Evolutionary conservation across 2,329 filamentous ascomycete genomes (phyloP).

Genomic region (Fusarium globosum): DNA sequence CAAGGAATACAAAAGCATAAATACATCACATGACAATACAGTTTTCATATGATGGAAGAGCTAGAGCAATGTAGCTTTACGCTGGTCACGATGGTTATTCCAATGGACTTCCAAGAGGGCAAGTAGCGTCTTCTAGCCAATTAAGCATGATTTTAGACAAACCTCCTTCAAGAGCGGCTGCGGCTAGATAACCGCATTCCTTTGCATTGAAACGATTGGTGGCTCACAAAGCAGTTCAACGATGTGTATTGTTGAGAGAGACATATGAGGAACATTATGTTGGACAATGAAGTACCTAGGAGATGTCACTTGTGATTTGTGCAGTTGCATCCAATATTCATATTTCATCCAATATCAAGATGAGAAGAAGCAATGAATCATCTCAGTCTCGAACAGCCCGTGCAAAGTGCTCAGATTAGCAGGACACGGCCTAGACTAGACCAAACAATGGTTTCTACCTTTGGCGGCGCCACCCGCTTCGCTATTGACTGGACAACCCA

Average conservation of each 20-base stretch:
- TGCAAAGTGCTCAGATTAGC: background rate
- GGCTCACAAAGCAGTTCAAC: background rate
- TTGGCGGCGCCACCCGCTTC: constrained; percentile 23
- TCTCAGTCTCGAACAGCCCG: background rate
- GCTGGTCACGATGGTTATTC: background rate
- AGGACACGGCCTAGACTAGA: background rate
- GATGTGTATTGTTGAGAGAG: background rate
- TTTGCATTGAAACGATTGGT: background rate
- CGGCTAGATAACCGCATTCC: background rate
- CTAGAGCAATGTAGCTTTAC: background rate
- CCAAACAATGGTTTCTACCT: constrained; percentile 1
- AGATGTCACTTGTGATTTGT: background rate
- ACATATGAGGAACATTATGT: background rate
- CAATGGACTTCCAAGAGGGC: background rate
- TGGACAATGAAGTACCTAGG: background rate
- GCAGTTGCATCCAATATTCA: background rate
- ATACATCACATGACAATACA: background rate
- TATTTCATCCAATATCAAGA: background rate
- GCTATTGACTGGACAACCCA: background rate
- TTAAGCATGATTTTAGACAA: background rate
- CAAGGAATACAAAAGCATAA: background rate
- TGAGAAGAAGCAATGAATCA: background rate
- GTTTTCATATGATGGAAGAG: background rate
- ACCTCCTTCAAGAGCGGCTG: background rate
- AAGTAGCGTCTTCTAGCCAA: background rate